Evolutionary conservation across 2,329 filamentous ascomycete genomes (phyloP).

Genomic region (Hypoxylon sp.): DNA sequence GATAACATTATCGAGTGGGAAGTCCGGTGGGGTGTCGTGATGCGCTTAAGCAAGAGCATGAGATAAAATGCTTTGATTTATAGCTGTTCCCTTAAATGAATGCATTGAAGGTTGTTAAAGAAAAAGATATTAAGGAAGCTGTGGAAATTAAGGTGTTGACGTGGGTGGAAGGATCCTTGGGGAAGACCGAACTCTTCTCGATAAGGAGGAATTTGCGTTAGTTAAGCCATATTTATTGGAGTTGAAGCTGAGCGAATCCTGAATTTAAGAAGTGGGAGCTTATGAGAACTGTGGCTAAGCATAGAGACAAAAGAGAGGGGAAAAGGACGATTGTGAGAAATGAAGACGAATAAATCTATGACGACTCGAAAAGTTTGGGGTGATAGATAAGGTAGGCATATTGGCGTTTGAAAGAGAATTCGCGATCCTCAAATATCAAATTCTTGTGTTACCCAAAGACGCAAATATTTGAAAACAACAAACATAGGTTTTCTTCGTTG

Average conservation of each 20-base stretch:
- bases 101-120: no score
- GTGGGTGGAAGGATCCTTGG: neutral
- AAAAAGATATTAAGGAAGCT: no score
- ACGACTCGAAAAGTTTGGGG: neutral
- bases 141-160: no score
- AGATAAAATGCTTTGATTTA: no score
- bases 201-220: neutral
- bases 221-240: constrained; percentile 2
- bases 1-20: no score
- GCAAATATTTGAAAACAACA: neutral
- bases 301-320: neutral
- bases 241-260: neutral
- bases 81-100: no score
- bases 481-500: neutral
- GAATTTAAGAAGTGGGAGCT: neutral
- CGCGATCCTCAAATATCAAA: no score
- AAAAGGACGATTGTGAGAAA: neutral
- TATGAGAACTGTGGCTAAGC: neutral
- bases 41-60: no score
- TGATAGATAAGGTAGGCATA: no score
- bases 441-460: no score
- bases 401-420: no score
- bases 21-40: no score
- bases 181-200: neutral
- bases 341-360: neutral